Percentiles rank a stretch among this genome's conserved stretches.
Evolutionary conservation across 257 asterid genomes (phyloP).

Genomic region (Nicotiana attenuata): DNA sequence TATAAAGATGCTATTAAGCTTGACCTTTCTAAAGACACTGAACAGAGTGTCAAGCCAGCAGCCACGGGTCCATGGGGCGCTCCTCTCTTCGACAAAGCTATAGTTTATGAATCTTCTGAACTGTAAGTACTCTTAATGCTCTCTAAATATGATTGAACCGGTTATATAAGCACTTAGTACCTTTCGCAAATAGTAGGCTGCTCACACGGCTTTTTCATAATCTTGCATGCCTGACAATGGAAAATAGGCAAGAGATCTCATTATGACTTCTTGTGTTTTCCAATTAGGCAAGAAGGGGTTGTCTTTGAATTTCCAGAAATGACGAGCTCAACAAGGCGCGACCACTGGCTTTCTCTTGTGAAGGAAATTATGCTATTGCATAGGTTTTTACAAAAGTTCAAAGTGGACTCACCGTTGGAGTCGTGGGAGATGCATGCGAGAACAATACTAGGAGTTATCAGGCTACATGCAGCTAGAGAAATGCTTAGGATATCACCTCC

Average conservation of each 20-base stretch:
- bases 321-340: constrained; percentile 91
- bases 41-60: constrained; percentile 49
- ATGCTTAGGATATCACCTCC: constrained; percentile 92
- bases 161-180: background rate
- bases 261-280: background rate
- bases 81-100: constrained; percentile 88
- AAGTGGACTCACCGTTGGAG: constrained; percentile 39
- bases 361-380: constrained; percentile 71
- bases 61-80: constrained; percentile 99
- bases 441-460: constrained; percentile 65
- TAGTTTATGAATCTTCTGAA: constrained; percentile 64
- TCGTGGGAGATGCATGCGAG: constrained; percentile 90
- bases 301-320: constrained; percentile 85
- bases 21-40: constrained; percentile 56
- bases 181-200: too few relatives aligned
- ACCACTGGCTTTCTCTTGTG: constrained; percentile 83
- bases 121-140: constrained; percentile 44
- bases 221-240: background rate
- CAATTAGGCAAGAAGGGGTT: constrained; percentile 55
- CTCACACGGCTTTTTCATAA: too few relatives aligned
- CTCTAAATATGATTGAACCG: background rate
- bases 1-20: constrained; percentile 71
- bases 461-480: constrained; percentile 97
- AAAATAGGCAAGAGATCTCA: too few relatives aligned
- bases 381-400: constrained; percentile 44